Base-by-base conservation (phyloP, 768 basidiomycete genomes). In the Termitomyces sp. region DNA sequence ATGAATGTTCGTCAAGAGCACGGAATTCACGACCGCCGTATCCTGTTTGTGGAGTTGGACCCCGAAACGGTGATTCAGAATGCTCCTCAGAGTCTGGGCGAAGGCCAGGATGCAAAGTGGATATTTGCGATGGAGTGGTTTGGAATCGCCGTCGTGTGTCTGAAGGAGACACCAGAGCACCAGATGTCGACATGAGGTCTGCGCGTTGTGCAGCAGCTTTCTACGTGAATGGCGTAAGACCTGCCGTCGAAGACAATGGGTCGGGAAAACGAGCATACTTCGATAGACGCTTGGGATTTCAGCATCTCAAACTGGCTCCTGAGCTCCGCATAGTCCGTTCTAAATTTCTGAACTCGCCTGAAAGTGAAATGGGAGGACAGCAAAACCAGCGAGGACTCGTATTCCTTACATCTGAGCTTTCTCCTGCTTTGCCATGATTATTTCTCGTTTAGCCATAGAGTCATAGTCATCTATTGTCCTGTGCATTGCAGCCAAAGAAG, bases 391-490 rank as follows among this genome's bases (percentile, higher is more conserved):
- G 31, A 58, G n/a, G 25, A 49, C 11, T 57, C 9, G 15, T 3
- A 11, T 51, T 46, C 75, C 85, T 68, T 67, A 95, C 92, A 91
- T 89, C 71, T 91, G 83, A 0, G 96, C 97, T 77, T 98, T 98
- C 77, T 98, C 96, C 74, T 95, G 89, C 76, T 97, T 98, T 49
- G 92, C 87, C 67, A 92, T 94, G 56, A 98, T 95, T 70, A 97
- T 94, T 74, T 99, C 97, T 63, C 96, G 83, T 77, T 89, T 92
- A 0, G 92, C 94, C 92, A 98, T 95, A 9, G 91, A 89, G 68
- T 98, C 96, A 70, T 96, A 98, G 70, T 99, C 97, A 63, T 98
- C 96, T 64, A 98, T 88, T 57, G 97, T 95, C 60, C 97, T 79
- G 54, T 92, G 88, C 83, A 98, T 88, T 2, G 94, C 95, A 32